Evolutionary conservation across 2,329 filamentous ascomycete genomes (phyloP).

Genomic region (Albifimbria verrucaria): DNA sequence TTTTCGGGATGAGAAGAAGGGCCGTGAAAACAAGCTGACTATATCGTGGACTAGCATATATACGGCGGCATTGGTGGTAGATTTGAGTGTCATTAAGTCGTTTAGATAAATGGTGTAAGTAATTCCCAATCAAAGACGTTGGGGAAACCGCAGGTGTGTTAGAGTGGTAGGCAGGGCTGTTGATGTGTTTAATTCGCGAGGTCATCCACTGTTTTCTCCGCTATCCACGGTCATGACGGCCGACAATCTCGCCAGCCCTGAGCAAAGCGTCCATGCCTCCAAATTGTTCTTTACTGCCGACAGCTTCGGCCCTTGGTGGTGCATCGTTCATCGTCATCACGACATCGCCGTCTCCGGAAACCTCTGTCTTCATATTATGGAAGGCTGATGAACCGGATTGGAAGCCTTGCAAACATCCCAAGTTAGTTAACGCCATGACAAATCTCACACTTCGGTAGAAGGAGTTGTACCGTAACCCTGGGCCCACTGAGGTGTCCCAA

Average conservation of each 20-base stretch:
- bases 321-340: slow-evolving; percentile 25
- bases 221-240: slow-evolving; percentile 31
- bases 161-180: too few relatives aligned
- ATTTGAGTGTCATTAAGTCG: too few relatives aligned
- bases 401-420: slow-evolving; percentile 27
- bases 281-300: slow-evolving; percentile 27
- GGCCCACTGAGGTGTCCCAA: slow-evolving; percentile 19
- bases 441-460: slow-evolving; percentile 10
- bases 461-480: slow-evolving; percentile 31
- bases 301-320: slow-evolving; percentile 12
- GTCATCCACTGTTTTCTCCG: background rate
- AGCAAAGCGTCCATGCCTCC: slow-evolving; percentile 60
- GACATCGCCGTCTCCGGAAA: slow-evolving; percentile 25
- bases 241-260: slow-evolving; percentile 57
- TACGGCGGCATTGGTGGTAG: too few relatives aligned
- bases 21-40: too few relatives aligned
- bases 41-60: too few relatives aligned
- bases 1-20: too few relatives aligned
- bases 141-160: too few relatives aligned
- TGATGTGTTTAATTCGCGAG: too few relatives aligned
- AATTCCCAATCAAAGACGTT: too few relatives aligned
- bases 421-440: slow-evolving; percentile 19
- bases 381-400: slow-evolving; percentile 29
- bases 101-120: too few relatives aligned
- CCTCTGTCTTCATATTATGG: slow-evolving; percentile 26